Conservation (phyloP, 2,329 filamentous ascomycete genomes). For the Didymella sp. region DNA sequence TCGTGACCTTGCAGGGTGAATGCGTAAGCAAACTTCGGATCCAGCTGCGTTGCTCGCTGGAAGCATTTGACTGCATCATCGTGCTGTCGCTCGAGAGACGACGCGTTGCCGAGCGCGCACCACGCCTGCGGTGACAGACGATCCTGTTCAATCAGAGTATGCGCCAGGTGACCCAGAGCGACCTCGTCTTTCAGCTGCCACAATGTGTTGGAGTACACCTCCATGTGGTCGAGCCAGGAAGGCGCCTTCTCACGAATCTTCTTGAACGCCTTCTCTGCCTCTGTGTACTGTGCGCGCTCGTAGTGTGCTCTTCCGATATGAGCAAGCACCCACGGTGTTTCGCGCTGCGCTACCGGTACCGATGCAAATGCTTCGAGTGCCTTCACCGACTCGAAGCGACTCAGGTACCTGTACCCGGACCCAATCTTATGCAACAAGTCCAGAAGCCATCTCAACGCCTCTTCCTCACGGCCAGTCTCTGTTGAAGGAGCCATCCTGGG, state of each 20-base stretch:
- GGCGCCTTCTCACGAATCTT: conserved; percentile 81
- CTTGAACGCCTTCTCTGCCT: conserved; percentile 86
- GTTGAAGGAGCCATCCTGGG: conserved; percentile 54
- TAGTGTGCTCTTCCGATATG: conserved; percentile 91
- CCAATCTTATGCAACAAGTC: conserved; percentile 84
- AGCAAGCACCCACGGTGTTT: conserved; percentile 91
- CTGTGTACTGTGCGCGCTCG: conserved; percentile 83
- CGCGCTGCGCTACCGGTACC: conserved; percentile 76
- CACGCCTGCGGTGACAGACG: conserved; percentile 93
- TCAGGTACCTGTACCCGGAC: conserved; percentile 77
- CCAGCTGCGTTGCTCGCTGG: conserved; percentile 88
- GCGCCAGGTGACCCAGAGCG: conserved; percentile 88
- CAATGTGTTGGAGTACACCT: conserved; percentile 97
- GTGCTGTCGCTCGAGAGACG: conserved; percentile 89
- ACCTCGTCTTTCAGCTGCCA: conserved; percentile 96
- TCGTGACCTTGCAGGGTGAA: conserved; percentile 97
- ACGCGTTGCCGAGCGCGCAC: conserved; percentile 95
- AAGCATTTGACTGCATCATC: conserved; percentile 95
- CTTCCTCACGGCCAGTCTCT: conserved; percentile 72
- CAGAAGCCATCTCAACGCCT: conserved; percentile 77
- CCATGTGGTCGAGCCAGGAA: conserved; percentile 90
- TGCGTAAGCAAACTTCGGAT: conserved; percentile 91
- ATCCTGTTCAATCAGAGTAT: conserved; percentile 85
- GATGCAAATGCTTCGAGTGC: conserved; percentile 76
- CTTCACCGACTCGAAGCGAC: conserved; percentile 78